phyloP scores from a whole-genome alignment of 2,329 filamentous ascomycete genomes.

The Apiospora malaysiana region DNA sequence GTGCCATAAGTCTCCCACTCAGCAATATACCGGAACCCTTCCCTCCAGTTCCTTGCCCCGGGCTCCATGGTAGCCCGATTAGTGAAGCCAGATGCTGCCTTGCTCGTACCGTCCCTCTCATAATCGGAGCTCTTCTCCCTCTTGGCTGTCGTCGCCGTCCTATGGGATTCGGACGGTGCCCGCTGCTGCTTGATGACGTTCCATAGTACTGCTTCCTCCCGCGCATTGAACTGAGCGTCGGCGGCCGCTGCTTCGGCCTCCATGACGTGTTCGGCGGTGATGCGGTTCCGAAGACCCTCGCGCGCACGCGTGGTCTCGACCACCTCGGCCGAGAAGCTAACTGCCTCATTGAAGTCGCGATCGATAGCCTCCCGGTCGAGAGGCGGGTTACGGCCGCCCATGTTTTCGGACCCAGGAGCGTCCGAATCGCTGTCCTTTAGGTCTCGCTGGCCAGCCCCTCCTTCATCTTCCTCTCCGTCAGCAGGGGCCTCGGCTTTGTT shows the following conservation, averaged over 20 bases:
- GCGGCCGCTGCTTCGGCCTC: slow-evolving; percentile 33
- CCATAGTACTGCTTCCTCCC: slow-evolving; percentile 37
- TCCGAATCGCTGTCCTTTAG: not conserved
- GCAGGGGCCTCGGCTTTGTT: slow-evolving; percentile 12
- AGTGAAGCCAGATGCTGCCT: not conserved
- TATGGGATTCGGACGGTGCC: not conserved
- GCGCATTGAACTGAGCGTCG: slow-evolving; percentile 29
- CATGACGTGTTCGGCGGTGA: slow-evolving; percentile 34
- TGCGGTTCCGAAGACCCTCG: slow-evolving; percentile 28
- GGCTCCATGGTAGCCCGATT: slow-evolving; percentile 14
- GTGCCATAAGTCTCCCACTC: slow-evolving; percentile 17
- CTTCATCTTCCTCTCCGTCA: slow-evolving; percentile 15
- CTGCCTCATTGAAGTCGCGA: slow-evolving; percentile 33
- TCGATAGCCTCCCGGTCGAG: slow-evolving; percentile 24
- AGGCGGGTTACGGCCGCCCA: not conserved
- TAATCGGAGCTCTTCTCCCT: slow-evolving; percentile 1
- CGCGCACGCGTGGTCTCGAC: slow-evolving; percentile 27
- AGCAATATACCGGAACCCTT: not conserved
- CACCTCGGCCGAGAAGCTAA: slow-evolving; percentile 30
- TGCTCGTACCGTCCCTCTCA: not conserved
- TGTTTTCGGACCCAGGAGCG: not conserved
- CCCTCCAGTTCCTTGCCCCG: slow-evolving; percentile 8
- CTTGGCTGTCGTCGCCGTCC: not conserved
- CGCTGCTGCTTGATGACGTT: slow-evolving; percentile 25
- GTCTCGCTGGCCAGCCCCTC: not conserved